A percentile compares a stretch with the other conserved stretches of the same genome.
Conservation (phyloP, 148 eudicot species). For the Silene conica region DNA sequence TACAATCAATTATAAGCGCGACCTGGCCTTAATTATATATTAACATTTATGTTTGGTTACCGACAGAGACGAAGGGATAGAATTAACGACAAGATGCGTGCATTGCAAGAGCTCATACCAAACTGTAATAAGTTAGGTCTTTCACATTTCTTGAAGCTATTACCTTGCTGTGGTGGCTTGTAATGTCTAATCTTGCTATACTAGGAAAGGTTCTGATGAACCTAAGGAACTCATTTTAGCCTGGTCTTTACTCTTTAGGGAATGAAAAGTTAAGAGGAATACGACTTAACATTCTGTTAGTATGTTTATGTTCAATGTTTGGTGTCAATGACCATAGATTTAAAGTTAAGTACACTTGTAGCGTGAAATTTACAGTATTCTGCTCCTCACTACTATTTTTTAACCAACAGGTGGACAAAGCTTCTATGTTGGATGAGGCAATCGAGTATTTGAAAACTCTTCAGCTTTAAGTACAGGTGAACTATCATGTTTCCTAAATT, state of each 20-base stretch:
- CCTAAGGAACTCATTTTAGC: too few relatives aligned
- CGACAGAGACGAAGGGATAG: constrained; percentile 92
- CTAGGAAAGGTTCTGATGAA: neutral
- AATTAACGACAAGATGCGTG: constrained; percentile 98
- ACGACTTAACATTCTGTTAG: too few relatives aligned
- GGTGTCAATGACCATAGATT: neutral
- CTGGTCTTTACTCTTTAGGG: too few relatives aligned
- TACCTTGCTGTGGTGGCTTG: constrained; percentile 4
- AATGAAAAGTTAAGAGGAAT: too few relatives aligned
- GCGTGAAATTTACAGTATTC: neutral
- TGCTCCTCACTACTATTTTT: constrained; percentile 12
- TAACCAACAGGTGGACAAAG: constrained; percentile 71
- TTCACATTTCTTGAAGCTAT: neutral
- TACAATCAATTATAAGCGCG: constrained; percentile 78
- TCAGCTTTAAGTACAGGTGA: constrained; percentile 89
- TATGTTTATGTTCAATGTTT: too few relatives aligned
- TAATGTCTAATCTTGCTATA: neutral
- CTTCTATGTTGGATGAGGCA: constrained; percentile 97
- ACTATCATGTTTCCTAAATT: constrained; percentile 1
- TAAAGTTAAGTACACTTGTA: neutral
- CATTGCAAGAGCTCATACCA: constrained; percentile 94
- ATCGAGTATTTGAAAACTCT: constrained; percentile 90
- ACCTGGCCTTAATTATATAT: constrained; percentile 21
- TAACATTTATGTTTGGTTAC: constrained; percentile 14
- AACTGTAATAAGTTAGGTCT: constrained; percentile 81